Evolutionary conservation across 306 rosid genomes (phyloP).

Genomic region (Mucuna pruriens): DNA sequence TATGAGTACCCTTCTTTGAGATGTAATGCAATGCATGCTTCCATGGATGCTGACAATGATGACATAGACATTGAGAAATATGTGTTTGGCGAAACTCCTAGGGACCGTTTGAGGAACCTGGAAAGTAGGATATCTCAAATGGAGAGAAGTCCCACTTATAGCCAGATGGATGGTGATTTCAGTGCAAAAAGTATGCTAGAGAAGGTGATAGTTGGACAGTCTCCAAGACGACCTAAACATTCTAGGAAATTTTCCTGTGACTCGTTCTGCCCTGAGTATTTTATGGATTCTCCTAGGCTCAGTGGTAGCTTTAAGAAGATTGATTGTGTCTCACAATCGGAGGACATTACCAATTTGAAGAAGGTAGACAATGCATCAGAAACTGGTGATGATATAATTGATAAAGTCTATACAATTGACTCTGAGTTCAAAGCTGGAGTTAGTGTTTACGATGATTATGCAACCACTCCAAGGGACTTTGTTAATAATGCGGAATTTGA

Average conservation of each 20-base stretch:
- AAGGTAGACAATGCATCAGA: conserved; percentile 77
- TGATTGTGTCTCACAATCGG: conserved; percentile 55
- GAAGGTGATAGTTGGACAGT: conserved; percentile 82
- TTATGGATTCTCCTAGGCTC: conserved; percentile 61
- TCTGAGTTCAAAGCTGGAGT: conserved; percentile 65
- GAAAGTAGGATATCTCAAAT: conserved; percentile 79
- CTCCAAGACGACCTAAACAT: conserved; percentile 69
- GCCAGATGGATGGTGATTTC: conserved; percentile 66
- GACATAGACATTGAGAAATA: conserved; percentile 79
- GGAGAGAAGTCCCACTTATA: conserved; percentile 73
- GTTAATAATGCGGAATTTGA: conserved; percentile 50
- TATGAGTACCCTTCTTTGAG: conserved; percentile 85
- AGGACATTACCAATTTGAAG: conserved; percentile 58
- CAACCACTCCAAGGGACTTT: conserved; percentile 59
- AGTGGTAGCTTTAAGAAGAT: conserved; percentile 61
- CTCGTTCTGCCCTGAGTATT: conserved; percentile 51
- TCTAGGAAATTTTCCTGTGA: conserved; percentile 66
- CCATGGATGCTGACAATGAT: conserved; percentile 55
- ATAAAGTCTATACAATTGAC: conserved; percentile 88
- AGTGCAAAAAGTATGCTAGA: conserved; percentile 59
- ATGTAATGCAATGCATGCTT: conserved; percentile 61
- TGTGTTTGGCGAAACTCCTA: conserved; percentile 87
- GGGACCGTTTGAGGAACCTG: conserved; percentile 65
- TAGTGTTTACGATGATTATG: conserved; percentile 52
- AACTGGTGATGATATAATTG: conserved; percentile 73